Conservation (phyloP, 2,329 filamentous ascomycete species). For the Epichloe sibirici region DNA sequence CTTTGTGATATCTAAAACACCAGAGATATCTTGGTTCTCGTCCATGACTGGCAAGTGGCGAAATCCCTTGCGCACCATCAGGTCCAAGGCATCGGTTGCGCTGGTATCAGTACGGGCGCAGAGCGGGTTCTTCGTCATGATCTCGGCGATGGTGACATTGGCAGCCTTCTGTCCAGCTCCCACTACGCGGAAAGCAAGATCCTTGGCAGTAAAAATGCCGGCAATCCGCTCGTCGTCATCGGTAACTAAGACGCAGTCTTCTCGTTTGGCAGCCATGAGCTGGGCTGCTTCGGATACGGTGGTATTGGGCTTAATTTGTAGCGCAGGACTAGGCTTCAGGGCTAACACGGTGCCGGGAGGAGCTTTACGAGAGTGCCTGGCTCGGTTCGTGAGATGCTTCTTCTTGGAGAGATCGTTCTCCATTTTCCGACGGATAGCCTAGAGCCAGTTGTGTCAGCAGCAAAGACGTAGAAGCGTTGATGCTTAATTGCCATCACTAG, state of each 20-base stretch:
- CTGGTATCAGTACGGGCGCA: slow-evolving; percentile 96
- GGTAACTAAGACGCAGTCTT: slow-evolving; percentile 94
- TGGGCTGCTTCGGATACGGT: slow-evolving; percentile 94
- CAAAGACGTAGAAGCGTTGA: not conserved
- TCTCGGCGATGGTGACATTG: slow-evolving; percentile 87
- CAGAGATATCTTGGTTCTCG: slow-evolving; percentile 98
- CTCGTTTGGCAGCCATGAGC: slow-evolving; percentile 96
- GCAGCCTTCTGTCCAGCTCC: slow-evolving; percentile 80
- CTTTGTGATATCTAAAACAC: slow-evolving; percentile 96
- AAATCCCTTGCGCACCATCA: slow-evolving; percentile 98
- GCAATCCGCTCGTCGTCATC: slow-evolving; percentile 97
- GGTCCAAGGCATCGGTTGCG: slow-evolving; percentile 88
- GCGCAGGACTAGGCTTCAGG: slow-evolving; percentile 84
- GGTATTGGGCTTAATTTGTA: slow-evolving; percentile 93
- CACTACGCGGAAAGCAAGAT: slow-evolving; percentile 93
- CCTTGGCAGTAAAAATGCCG: slow-evolving; percentile 98
- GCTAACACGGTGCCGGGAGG: slow-evolving; percentile 93
- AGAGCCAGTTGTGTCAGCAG: slow-evolving; percentile 8
- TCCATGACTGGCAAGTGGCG: slow-evolving; percentile 98
- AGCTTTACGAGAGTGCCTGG: slow-evolving; percentile 80
- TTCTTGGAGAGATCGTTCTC: slow-evolving; percentile 98
- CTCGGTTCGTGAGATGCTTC: slow-evolving; percentile 66
- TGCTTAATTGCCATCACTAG: not conserved
- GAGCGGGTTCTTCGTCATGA: slow-evolving; percentile 99
- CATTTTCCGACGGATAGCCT: slow-evolving; percentile 96